Evolutionary conservation across 169 alveolate species (phyloP), one percentile per base, ranked within the genome.

Genomic region (Plasmodium reichenowi): DNA sequence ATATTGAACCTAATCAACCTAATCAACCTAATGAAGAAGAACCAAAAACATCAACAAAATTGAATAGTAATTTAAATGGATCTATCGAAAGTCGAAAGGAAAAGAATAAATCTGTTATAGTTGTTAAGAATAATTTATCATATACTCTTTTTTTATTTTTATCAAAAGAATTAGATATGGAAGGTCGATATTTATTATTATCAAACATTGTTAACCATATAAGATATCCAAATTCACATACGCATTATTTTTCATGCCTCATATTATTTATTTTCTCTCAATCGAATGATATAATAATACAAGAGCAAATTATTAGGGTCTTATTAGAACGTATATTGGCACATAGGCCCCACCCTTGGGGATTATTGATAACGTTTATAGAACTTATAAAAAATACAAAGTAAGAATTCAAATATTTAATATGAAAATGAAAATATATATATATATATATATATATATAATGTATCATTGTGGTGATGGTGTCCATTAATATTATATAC

Each of bases 271-370:
- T 94, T 22, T 94, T 88, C 74, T 74, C 93, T 43, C 96, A 96
- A 45, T 93, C 96, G 60, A 95, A 95, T 52, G 98, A 96, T 64
- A 95, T 92, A 32, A 83, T 93, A 54, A 94, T 98, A 75, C 96
- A 97, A 85, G 99, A 97, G 88, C 97, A 97, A 78, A 97, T 98
- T 59, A 93, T 98, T 22, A 93, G 95, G 76, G 92, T 96, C 64
- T 88, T 98, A 10, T 88, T 97, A 54, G 99, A 97, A 93, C 95
- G 99, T 83, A 70, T 97, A 54, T 89, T 96, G 64, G 96, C 95
- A 9, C 96, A 96, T 83, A 93, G 97, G 24, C 99, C 99, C 22
- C 97, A 97, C 74, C 99, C 99, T 32, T 98, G 99, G 99, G 99
- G 99, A 32, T 88, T 98, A 74, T 64, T 94, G 75, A 93, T 94